Conservation (phyloP, 768 basidiomycete species). For the Gymnopilus dilepis region DNA sequence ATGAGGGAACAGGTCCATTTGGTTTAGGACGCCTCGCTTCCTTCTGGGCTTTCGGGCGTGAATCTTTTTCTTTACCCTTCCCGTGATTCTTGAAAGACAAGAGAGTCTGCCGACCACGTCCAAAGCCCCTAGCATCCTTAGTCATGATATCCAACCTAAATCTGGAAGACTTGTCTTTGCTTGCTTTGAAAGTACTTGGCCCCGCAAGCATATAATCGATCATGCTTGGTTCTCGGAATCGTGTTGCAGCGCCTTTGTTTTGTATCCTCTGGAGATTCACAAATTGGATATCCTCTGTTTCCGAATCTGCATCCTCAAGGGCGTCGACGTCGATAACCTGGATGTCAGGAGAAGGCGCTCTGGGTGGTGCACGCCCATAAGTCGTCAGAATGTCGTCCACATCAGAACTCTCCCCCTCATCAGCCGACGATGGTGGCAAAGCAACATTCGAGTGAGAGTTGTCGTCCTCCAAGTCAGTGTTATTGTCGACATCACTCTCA, state of each 20-base stretch:
- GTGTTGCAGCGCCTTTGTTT: conserved; percentile 1
- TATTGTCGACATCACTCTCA: conserved; percentile 49
- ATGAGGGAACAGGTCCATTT: neutral
- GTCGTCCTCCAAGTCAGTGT: conserved; percentile 31
- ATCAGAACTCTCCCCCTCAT: conserved; percentile 17
- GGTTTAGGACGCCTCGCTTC: neutral
- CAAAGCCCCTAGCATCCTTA: conserved; percentile 39
- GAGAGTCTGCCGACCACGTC: conserved; percentile 42
- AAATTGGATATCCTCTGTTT: conserved; percentile 10
- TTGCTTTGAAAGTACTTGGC: conserved; percentile 35
- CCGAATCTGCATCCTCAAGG: neutral
- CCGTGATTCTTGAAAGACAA: conserved; percentile 37
- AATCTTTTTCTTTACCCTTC: conserved; percentile 16
- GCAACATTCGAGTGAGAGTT: neutral
- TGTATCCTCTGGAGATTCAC: neutral
- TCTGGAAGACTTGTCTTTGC: conserved; percentile 14
- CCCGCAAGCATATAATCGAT: conserved; percentile 75
- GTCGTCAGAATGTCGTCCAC: conserved; percentile 18
- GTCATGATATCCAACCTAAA: conserved; percentile 45
- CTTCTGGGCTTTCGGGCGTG: neutral
- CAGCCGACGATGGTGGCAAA: conserved; percentile 27
- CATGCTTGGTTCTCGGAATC: conserved; percentile 49
- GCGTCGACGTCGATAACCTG: conserved; percentile 6
- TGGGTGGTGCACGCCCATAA: conserved; percentile 4
- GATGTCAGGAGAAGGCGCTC: neutral